A percentile compares a stretch with the other conserved stretches of the same genome.
These are phyloP conservation scores for Podaxis rugospora DNA, from an alignment of 768 basidiomycete species.

Conservation along the genomic window DNA sequence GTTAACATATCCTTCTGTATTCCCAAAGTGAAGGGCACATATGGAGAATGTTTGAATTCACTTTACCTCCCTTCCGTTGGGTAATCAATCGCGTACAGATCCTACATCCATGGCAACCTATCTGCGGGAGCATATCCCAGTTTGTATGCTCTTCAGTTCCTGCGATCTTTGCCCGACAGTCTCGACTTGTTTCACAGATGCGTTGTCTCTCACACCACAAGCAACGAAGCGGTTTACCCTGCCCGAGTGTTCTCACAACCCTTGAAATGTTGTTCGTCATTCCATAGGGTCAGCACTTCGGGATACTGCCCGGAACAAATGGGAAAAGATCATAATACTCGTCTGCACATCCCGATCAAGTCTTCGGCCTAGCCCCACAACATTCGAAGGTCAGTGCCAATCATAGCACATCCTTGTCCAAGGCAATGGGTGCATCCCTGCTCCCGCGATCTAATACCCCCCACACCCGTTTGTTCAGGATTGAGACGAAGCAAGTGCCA, in stretches of 20 bases:
- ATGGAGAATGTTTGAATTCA: neutral
- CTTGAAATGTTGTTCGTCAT: neutral
- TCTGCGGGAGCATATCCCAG: neutral
- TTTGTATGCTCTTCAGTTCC: neutral
- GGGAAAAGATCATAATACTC: neutral
- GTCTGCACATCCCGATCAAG: neutral
- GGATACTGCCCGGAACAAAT: neutral
- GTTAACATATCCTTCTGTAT: neutral
- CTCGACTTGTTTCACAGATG: too few relatives aligned
- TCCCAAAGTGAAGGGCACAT: neutral
- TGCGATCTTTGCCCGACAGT: neutral
- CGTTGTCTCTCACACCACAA: too few relatives aligned
- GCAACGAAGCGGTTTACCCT: too few relatives aligned
- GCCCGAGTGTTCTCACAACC: neutral
- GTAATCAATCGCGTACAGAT: neutral
- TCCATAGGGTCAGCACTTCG: neutral
- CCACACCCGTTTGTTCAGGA: neutral
- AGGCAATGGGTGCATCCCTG: neutral
- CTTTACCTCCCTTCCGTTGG: neutral
- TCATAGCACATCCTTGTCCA: neutral
- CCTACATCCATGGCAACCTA: neutral
- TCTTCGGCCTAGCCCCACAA: neutral
- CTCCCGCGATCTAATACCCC: constrained; percentile 1
- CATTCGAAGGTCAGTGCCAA: neutral
- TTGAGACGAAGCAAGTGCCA: neutral